Evolutionary conservation across 441 rosid genomes (phyloP), one percentile per base, ranked within the genome.

Genomic region (Gossypium schwendimanii): DNA sequence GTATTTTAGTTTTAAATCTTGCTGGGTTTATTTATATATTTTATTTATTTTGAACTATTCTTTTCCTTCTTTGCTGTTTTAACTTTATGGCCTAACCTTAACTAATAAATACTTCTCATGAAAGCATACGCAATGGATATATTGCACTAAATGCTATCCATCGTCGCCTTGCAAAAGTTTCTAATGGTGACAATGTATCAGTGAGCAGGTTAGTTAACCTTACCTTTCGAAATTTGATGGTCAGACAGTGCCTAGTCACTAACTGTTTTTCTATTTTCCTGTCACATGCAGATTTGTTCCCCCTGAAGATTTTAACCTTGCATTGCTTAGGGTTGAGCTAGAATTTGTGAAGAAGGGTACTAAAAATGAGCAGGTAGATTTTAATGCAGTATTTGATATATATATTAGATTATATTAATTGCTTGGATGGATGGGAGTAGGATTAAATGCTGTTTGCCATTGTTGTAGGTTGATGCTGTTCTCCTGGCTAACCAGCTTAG

Each of bases 301-400:
- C 69, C 97, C 97, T 0, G 97, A 91, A 17, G 63, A 82, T 77
- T 93, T 86, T 75, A 84, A 86, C 67, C 83, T 95, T 33, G 99
- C 95, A 6, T 18, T 95, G 84, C 85, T 95, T 57, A 84, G 84
- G 17, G 85, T 89, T 3, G 99, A 95, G 77, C 76, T 93, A 77
- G 98, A 95, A 55, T 95, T 95, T 79, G 97, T 93, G 36, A 95
- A 93, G 81, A 93, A 84, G 75, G 98, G 97, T 47, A 87, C 93
- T 26, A 93, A 84, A 83, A 93, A 53, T 79, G 97, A 95, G 82
- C 90, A 90, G 85, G 99, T 88, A 6, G 66, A 57, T 63, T 36
- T 63, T 31, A 50, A 11, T 24, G 11, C 33, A 50, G 17, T 4
- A 23, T 12, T 33, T 64, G 63, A 23, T 71, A 58, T 39, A 50